These are phyloP conservation scores for Apiospora marii DNA, from an alignment of 2,329 filamentous ascomycete genomes.

Conservation along the genomic window DNA sequence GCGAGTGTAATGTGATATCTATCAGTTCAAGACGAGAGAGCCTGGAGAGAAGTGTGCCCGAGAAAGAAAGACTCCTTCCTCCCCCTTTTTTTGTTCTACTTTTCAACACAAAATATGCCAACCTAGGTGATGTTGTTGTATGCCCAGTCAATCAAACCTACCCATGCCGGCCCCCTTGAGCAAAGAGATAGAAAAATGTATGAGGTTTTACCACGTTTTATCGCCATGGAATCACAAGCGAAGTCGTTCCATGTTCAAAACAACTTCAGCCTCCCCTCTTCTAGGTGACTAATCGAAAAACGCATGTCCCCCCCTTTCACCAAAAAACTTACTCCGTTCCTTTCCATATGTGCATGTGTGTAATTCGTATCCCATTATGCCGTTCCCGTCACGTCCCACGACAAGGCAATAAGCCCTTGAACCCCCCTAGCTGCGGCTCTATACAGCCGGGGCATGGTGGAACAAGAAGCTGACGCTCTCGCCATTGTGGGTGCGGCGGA, in stretches of 20 bases:
- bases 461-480: slow-evolving; percentile 58
- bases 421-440: background rate
- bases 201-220: background rate
- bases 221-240: background rate
- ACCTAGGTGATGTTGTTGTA: background rate
- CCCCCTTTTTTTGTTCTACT: background rate
- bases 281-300: background rate
- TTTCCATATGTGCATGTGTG: background rate
- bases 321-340: background rate
- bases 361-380: background rate
- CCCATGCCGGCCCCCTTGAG: background rate
- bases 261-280: background rate
- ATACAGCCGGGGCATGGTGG: slow-evolving; percentile 39
- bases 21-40: background rate
- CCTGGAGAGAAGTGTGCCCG: too few species aligned
- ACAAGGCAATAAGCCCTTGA: too few species aligned
- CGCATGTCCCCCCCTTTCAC: background rate
- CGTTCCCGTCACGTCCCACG: background rate
- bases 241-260: background rate
- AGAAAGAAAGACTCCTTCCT: too few species aligned
- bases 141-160: background rate
- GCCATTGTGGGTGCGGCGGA: slow-evolving; percentile 65
- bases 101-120: slow-evolving; percentile 14
- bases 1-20: background rate
- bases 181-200: background rate